Evolutionary conservation across 257 asterid genomes (phyloP).

Genomic region (Solanum pennellii): DNA sequence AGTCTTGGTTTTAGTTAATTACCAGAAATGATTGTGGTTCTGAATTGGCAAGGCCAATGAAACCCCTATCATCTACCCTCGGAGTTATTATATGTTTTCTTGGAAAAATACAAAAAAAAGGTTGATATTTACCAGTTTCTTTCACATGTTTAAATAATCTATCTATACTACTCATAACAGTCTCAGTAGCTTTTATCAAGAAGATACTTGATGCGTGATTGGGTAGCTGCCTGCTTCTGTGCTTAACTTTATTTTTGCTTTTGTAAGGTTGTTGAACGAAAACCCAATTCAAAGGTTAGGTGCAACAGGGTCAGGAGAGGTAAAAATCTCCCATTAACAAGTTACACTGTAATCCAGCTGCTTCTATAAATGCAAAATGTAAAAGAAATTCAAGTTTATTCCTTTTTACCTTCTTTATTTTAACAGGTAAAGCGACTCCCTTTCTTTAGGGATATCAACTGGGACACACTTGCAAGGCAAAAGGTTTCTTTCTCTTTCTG

Average conservation of each 20-base stretch:
- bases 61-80: background rate
- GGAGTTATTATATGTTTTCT: background rate
- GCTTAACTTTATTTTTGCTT: slow-evolving; percentile 6
- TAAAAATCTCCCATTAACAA: slow-evolving; percentile 7
- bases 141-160: background rate
- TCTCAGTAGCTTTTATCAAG: background rate
- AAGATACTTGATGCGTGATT: background rate
- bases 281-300: slow-evolving; percentile 91
- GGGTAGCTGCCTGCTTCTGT: background rate
- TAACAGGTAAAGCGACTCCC: slow-evolving; percentile 69
- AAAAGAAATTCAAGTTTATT: background rate
- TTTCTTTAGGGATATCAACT: slow-evolving; percentile 70
- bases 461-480: slow-evolving; percentile 88
- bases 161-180: background rate
- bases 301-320: slow-evolving; percentile 86
- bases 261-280: slow-evolving; percentile 65
- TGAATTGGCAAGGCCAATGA: background rate
- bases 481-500: slow-evolving; percentile 41
- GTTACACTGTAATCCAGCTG: background rate
- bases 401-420: slow-evolving; percentile 3
- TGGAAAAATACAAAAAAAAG: background rate
- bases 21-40: background rate
- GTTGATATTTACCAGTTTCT: background rate
- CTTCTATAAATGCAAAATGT: background rate
- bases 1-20: background rate